These are phyloP conservation scores for Epichloe gansuensis DNA, from an alignment of 2,329 filamentous ascomycete species.

Conservation along the genomic window DNA sequence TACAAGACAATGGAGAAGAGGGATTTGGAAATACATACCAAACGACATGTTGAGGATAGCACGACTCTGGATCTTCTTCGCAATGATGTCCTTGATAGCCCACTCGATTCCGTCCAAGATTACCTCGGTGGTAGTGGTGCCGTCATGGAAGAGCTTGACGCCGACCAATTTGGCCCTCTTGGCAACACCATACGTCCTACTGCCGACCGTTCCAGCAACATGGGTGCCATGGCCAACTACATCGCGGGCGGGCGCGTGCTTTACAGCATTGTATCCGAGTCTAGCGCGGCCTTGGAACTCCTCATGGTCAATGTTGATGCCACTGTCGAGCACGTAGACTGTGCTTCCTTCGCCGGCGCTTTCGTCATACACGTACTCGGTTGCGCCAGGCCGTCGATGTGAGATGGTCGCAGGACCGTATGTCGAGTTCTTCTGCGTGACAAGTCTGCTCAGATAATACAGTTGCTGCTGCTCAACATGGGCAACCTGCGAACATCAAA, in stretches of 20 bases:
- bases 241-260: constrained; percentile 20
- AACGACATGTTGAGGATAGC: constrained; percentile 45
- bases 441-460: constrained; percentile 12
- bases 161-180: constrained; percentile 30
- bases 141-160: constrained; percentile 32
- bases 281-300: constrained; percentile 32
- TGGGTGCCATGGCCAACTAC: constrained; percentile 35
- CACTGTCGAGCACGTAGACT: constrained; percentile 44
- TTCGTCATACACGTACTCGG: constrained; percentile 29
- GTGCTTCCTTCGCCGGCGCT: constrained; percentile 30
- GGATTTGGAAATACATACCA: constrained; percentile 12
- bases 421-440: constrained; percentile 23
- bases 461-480: constrained; percentile 21
- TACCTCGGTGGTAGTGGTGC: constrained; percentile 7
- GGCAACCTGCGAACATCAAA: constrained; percentile 15
- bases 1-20: background rate
- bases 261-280: constrained; percentile 24
- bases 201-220: constrained; percentile 32
- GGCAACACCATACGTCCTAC: constrained; percentile 32
- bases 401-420: constrained; percentile 37
- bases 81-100: constrained; percentile 30
- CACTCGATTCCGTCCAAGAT: constrained; percentile 23
- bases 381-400: constrained; percentile 21
- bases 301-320: constrained; percentile 33
- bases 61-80: constrained; percentile 24